Evolutionary conservation across 148 eudicot species (phyloP).

Genomic region (Nyssa sinensis): DNA sequence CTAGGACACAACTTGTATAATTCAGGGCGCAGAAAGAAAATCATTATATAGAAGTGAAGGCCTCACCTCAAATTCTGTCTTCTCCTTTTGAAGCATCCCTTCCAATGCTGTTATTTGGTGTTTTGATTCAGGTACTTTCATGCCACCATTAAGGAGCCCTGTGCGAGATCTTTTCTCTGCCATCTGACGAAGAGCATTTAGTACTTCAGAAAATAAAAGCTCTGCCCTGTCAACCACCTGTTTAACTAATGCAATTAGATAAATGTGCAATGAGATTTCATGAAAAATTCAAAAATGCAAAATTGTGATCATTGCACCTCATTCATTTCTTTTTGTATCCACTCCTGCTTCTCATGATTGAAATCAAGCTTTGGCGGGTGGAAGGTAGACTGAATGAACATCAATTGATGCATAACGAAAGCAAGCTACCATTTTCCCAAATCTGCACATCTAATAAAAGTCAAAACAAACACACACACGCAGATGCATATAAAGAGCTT

Average conservation of each 20-base stretch:
- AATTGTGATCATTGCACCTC: constrained; percentile 54
- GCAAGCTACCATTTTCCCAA: constrained; percentile 98
- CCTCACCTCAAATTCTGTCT: constrained; percentile 72
- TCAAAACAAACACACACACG: constrained; percentile 43
- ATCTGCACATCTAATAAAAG: constrained; percentile 41
- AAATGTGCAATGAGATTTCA: constrained; percentile 4
- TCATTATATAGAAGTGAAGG: background rate
- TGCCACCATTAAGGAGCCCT: constrained; percentile 33
- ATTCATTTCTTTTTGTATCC: constrained; percentile 77
- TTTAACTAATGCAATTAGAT: constrained; percentile 17
- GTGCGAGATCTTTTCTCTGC: constrained; percentile 44
- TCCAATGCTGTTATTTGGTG: constrained; percentile 56
- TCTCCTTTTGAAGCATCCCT: constrained; percentile 63
- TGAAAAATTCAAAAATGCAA: background rate
- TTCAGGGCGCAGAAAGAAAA: background rate
- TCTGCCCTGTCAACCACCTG: constrained; percentile 74
- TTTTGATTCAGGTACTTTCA: constrained; percentile 41
- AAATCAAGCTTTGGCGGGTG: constrained; percentile 88
- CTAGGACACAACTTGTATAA: background rate
- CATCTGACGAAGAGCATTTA: constrained; percentile 64
- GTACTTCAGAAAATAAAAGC: constrained; percentile 73
- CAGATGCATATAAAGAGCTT: constrained; percentile 97
- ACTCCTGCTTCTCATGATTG: constrained; percentile 64
- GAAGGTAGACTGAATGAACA: constrained; percentile 88
- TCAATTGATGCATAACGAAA: constrained; percentile 98